These are phyloP conservation scores for Colletotrichum sp. DNA, from an alignment of 2,329 filamentous ascomycete species.

Conservation along the genomic window DNA sequence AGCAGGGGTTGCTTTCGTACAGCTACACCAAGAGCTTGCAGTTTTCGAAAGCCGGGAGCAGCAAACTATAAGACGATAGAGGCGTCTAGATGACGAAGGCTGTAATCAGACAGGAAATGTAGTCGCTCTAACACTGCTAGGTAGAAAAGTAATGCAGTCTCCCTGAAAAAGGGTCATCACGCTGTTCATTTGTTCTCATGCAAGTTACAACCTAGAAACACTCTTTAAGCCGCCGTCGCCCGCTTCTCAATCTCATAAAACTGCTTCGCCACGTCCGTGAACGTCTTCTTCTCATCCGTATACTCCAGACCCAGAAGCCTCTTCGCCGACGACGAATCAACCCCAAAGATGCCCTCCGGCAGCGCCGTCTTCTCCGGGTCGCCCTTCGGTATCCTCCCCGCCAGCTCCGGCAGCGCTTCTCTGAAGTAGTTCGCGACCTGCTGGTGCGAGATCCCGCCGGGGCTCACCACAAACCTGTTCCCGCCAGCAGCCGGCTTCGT, in stretches of 20 bases:
- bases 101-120: not conserved
- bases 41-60: slow-evolving; percentile 26
- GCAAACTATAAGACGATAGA: not conserved
- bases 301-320: slow-evolving; percentile 26
- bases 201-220: not conserved
- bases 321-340: slow-evolving; percentile 21
- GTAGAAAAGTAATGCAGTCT: too few relatives aligned
- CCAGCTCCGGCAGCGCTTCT: slow-evolving; percentile 22
- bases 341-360: slow-evolving; percentile 22
- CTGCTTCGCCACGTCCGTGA: slow-evolving; percentile 25
- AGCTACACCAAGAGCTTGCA: slow-evolving; percentile 36
- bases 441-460: slow-evolving; percentile 24
- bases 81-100: not conserved
- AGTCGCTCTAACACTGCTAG: not conserved
- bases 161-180: not conserved
- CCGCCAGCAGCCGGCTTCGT: slow-evolving; percentile 27
- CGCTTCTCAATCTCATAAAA: slow-evolving; percentile 24
- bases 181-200: not conserved
- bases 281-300: slow-evolving; percentile 21
- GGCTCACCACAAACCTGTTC: slow-evolving; percentile 26
- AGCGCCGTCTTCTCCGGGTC: slow-evolving; percentile 17
- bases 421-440: slow-evolving; percentile 24
- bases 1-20: slow-evolving; percentile 35
- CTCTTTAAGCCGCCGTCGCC: not conserved
- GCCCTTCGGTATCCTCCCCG: slow-evolving; percentile 24